These are phyloP conservation scores for Penicillium sp. DNA, from an alignment of 2,329 filamentous ascomycete genomes.

Conservation along the genomic window DNA sequence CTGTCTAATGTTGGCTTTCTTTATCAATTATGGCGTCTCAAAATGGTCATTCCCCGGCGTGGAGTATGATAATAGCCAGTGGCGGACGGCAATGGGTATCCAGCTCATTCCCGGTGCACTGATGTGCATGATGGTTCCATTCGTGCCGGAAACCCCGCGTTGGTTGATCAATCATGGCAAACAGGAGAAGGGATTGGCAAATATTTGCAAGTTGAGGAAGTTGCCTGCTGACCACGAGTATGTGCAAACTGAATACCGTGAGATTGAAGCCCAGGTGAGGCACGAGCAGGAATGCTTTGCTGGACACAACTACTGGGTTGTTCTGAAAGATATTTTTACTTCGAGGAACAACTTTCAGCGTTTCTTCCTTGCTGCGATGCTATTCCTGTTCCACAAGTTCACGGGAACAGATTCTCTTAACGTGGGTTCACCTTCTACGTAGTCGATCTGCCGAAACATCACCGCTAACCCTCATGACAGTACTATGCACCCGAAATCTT, in stretches of 20 bases:
- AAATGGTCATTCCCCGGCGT: constrained; percentile 18
- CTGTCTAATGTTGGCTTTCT: constrained; percentile 34
- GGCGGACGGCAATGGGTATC: constrained; percentile 39
- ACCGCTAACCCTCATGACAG: not conserved
- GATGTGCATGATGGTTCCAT: constrained; percentile 37
- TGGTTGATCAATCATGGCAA: constrained; percentile 39
- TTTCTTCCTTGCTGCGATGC: constrained; percentile 36
- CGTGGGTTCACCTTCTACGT: constrained; percentile 3
- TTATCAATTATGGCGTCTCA: constrained; percentile 30
- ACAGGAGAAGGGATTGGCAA: constrained; percentile 35
- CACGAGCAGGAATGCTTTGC: constrained; percentile 27
- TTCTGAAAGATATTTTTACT: constrained; percentile 34
- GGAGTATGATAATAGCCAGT: constrained; percentile 31
- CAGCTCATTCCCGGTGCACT: constrained; percentile 41
- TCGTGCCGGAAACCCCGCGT: constrained; percentile 37
- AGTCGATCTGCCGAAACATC: not conserved
- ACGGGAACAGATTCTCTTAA: constrained; percentile 44
- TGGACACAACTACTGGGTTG: constrained; percentile 35
- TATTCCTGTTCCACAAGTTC: constrained; percentile 46
- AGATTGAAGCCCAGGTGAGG: constrained; percentile 38
- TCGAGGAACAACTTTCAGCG: constrained; percentile 34
- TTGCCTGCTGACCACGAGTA: constrained; percentile 42
- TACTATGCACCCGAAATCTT: constrained; percentile 46
- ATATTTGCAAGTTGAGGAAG: constrained; percentile 41
- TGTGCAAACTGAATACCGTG: constrained; percentile 40